phyloP scores from a whole-genome alignment of 306 rosid genomes.

The Fagus sylvatica region DNA sequence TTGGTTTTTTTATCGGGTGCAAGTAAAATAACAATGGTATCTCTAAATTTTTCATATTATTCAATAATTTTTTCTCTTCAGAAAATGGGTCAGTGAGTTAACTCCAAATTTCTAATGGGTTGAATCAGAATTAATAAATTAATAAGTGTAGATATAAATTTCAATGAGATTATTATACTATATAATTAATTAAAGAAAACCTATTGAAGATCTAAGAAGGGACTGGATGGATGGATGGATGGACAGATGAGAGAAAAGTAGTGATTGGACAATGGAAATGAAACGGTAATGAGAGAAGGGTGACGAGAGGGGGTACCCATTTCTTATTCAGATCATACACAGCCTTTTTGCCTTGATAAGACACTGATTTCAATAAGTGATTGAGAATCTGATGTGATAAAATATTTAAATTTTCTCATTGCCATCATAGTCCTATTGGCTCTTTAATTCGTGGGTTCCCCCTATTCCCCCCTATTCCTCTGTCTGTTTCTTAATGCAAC shows the following conservation, averaged over 20 bases:
- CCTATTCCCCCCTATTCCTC: not conserved
- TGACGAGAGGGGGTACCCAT: not conserved
- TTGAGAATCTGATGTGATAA: conserved; percentile 29
- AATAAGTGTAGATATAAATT: too few species aligned
- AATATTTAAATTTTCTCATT: conserved; percentile 11
- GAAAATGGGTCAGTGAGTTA: too few species aligned
- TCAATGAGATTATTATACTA: not conserved
- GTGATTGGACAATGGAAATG: conserved; percentile 50
- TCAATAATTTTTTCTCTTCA: too few species aligned
- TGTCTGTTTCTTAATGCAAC: conserved; percentile 3
- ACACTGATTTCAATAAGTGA: conserved; percentile 35
- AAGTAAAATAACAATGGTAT: too few species aligned
- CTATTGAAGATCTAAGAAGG: not conserved
- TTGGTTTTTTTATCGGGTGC: too few species aligned
- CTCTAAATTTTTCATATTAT: too few species aligned
- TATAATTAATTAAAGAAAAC: not conserved
- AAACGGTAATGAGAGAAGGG: conserved; percentile 13
- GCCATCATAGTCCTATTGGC: conserved; percentile 25
- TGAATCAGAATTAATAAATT: too few species aligned
- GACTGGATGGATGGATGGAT: conserved; percentile 25
- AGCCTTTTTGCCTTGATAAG: conserved; percentile 44
- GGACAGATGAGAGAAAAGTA: conserved; percentile 42
- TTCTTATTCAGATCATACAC: conserved; percentile 19
- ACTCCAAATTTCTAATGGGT: too few species aligned
- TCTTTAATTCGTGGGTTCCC: not conserved